phyloP scores from a whole-genome alignment of 225 moss, liverwort and hornwort genomes.

The Marchantia paleacea region DNA sequence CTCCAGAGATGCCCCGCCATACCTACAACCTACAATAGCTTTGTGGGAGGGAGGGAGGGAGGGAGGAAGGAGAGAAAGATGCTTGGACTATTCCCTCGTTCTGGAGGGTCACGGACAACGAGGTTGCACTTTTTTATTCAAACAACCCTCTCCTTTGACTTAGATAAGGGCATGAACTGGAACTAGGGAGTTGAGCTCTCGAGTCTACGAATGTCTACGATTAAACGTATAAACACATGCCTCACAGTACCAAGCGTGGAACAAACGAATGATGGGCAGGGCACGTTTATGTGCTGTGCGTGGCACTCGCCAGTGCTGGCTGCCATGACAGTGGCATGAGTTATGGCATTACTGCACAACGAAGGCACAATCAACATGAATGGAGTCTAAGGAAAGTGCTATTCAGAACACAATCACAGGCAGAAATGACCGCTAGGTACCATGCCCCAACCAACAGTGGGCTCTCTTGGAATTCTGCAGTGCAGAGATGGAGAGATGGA shows the following conservation, averaged over 20 bases:
- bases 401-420: neutral
- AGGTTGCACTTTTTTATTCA: neutral
- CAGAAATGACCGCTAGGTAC: too few species aligned
- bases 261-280: neutral
- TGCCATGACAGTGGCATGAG: constrained; percentile 2
- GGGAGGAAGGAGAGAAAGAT: too few species aligned
- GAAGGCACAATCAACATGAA: neutral
- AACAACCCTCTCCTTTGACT: neutral
- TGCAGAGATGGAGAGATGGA: neutral
- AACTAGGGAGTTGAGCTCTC: neutral
- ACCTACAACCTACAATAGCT: neutral
- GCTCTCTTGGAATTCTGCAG: neutral
- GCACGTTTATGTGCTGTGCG: neutral
- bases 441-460: neutral
- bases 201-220: neutral
- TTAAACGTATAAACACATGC: neutral
- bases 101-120: neutral
- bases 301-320: neutral
- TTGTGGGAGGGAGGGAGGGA: neutral
- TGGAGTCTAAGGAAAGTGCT: neutral
- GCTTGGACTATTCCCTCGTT: neutral
- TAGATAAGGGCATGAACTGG: too few species aligned
- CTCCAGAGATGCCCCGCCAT: neutral
- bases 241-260: neutral
- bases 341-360: constrained; percentile 1